Conservation (phyloP, 768 basidiomycete genomes). For the Boletus vermiculosoides region DNA sequence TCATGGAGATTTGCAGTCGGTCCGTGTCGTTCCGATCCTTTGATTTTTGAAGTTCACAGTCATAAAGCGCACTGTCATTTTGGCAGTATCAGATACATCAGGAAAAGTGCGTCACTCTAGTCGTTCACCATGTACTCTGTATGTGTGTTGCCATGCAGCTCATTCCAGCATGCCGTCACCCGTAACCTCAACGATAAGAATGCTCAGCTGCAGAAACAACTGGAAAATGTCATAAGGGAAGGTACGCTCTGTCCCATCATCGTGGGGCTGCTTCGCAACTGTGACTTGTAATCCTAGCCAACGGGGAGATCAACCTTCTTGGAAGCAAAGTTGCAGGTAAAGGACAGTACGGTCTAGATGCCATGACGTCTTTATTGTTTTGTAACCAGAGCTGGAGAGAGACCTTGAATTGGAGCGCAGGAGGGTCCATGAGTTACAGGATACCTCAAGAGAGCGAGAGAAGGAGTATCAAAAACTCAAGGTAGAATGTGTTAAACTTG, state of each 20-base stretch:
- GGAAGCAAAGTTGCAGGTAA: constrained; percentile 66
- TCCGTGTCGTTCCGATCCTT: constrained; percentile 26
- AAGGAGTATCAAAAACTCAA: constrained; percentile 89
- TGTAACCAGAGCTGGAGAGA: constrained; percentile 62
- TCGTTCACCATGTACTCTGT: background rate
- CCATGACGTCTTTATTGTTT: constrained; percentile 5
- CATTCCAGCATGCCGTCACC: constrained; percentile 82
- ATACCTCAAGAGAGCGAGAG: constrained; percentile 70
- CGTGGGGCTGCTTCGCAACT: background rate
- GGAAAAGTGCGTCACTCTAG: constrained; percentile 54
- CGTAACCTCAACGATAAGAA: constrained; percentile 82
- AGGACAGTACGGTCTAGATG: background rate
- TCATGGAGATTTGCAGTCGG: constrained; percentile 83
- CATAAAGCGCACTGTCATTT: constrained; percentile 72
- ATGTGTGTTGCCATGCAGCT: constrained; percentile 25
- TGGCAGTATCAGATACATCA: constrained; percentile 92
- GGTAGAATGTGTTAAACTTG: constrained; percentile 34
- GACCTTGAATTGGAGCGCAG: constrained; percentile 80
- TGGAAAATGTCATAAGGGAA: constrained; percentile 84
- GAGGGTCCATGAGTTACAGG: constrained; percentile 71
- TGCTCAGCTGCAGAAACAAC: constrained; percentile 77
- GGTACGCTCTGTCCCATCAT: constrained; percentile 40
- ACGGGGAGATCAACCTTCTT: constrained; percentile 70
- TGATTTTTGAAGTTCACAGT: constrained; percentile 3
- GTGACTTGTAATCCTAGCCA: constrained; percentile 46